These are phyloP conservation scores for Pseudognaphalium luteoalbum DNA, from an alignment of 129 eudicot genomes.

Conservation along the genomic window DNA sequence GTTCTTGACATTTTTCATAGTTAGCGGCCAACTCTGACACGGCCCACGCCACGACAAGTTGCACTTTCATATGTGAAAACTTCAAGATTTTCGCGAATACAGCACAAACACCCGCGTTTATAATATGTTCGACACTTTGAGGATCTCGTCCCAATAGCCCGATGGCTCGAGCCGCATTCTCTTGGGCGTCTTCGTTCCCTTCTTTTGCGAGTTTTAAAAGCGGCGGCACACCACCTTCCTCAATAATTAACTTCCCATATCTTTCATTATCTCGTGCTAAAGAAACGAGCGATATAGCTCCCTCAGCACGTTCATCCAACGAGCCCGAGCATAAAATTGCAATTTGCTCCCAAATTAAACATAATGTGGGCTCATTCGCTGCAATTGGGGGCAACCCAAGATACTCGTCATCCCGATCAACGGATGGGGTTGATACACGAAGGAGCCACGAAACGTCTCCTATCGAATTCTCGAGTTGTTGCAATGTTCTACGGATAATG, in stretches of 20 bases:
- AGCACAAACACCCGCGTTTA: slow-evolving; percentile 50
- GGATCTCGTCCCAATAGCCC: slow-evolving; percentile 59
- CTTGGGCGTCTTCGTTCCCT: slow-evolving; percentile 56
- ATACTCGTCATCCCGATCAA: slow-evolving; percentile 43
- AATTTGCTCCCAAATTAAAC: slow-evolving; percentile 59
- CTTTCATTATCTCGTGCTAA: slow-evolving; percentile 55
- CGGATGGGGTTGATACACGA: slow-evolving; percentile 47
- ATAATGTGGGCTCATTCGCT: slow-evolving; percentile 51
- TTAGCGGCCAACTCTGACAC: slow-evolving; percentile 55
- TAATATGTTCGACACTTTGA: slow-evolving; percentile 55
- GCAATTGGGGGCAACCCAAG: slow-evolving; percentile 64
- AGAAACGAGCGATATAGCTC: slow-evolving; percentile 52
- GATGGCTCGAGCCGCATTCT: slow-evolving; percentile 55
- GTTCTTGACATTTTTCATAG: slow-evolving; percentile 59
- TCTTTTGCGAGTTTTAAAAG: slow-evolving; percentile 52
- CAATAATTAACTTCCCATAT: slow-evolving; percentile 54
- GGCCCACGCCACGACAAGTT: slow-evolving; percentile 59
- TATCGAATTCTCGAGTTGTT: slow-evolving; percentile 52
- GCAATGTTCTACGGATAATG: slow-evolving; percentile 33
- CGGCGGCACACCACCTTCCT: slow-evolving; percentile 65
- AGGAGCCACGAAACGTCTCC: slow-evolving; percentile 67
- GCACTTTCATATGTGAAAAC: slow-evolving; percentile 51
- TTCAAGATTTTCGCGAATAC: slow-evolving; percentile 48
- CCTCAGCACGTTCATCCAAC: slow-evolving; percentile 50
- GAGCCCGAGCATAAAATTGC: slow-evolving; percentile 41